These are phyloP conservation scores for Clarireedia paspali DNA, from an alignment of 2,329 filamentous ascomycete species.

Conservation along the genomic window DNA sequence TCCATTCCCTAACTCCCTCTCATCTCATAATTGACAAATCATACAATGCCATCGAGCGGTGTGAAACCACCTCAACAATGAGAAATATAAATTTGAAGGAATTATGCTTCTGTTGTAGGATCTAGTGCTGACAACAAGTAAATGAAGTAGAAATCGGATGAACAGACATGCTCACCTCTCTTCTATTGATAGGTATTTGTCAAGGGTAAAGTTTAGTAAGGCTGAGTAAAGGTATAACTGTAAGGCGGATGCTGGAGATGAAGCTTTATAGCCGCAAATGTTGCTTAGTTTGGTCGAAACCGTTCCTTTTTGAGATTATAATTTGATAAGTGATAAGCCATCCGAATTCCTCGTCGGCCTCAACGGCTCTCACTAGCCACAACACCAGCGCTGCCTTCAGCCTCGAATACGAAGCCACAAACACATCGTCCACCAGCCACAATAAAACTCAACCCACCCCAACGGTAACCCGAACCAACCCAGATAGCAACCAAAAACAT, in stretches of 20 bases:
- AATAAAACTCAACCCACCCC: not conserved
- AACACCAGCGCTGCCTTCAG: not conserved
- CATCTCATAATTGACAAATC: too few species aligned
- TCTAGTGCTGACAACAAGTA: not conserved
- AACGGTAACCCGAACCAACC: not conserved
- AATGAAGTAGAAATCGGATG: not conserved
- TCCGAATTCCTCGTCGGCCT: too few species aligned
- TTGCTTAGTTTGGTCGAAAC: too few species aligned
- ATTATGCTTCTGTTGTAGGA: not conserved
- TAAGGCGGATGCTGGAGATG: too few species aligned
- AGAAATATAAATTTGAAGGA: not conserved
- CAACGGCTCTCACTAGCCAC: too few species aligned
- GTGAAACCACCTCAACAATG: too few species aligned
- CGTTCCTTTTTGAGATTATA: too few species aligned
- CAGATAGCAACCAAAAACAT: not conserved
- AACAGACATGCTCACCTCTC: not conserved
- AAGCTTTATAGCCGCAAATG: too few species aligned
- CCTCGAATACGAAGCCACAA: not conserved
- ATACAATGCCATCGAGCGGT: too few species aligned
- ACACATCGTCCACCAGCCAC: not conserved
- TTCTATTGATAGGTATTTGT: not conserved
- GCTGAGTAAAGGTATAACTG: not conserved
- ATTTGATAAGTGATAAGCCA: too few species aligned
- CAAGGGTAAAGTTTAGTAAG: not conserved
- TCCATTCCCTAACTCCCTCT: too few species aligned